Base-by-base conservation (phyloP, 805 yeast genomes). In the Starmera caribaea region DNA sequence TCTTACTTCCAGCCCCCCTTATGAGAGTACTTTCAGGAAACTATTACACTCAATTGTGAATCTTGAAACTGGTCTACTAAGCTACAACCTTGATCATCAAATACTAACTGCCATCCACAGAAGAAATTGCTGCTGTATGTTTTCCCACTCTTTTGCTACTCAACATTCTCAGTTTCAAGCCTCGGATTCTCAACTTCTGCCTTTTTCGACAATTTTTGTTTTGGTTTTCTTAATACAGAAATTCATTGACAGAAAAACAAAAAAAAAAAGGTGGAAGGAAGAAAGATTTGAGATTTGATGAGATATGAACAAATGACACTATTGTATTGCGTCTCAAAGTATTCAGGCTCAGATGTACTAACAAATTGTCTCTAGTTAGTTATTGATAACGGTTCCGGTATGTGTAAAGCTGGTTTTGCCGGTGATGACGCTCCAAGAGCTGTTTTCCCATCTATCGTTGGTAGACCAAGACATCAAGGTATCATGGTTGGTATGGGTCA, bases 331-430 rank as follows among this genome's bases (percentile, higher is more conserved):
- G n/a, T n/a, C n/a, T n/a, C n/a, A n/a, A n/a, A n/a, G n/a, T n/a
- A n/a, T n/a, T 16, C 11, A 9, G 9, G 8, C 8, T 3, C 10
- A 26, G 14, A 5, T 7, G 17, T 21, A 36, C 29, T 30, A 36
- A 36, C 38, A 24, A 17, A 8, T 8, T 16, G 2, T 27, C 9
- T 28, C 7, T 34, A 38, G 41, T 62, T 66, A 58, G 97, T 90
- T 74, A 90, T 90, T 74, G 98, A 90, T 71, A 90, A 90, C 75
- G 98, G 98, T 76, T 92, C 98, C 65, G 98, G 98, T 80, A 92
- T 92, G 97, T 92, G 98, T 82, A 92, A 92, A 71, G 98, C 98
- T 90, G 98, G 98, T 73, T 92, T 89, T 68, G 97, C 98, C 80
- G 98, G 98, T 77, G 97, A 92, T 66, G 98, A 92, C 76, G 97